A percentile compares a stretch with the other conserved stretches of the same genome.
phyloP scores from a whole-genome alignment of 164 flowering plant genomes.

The Sedum album region DNA sequence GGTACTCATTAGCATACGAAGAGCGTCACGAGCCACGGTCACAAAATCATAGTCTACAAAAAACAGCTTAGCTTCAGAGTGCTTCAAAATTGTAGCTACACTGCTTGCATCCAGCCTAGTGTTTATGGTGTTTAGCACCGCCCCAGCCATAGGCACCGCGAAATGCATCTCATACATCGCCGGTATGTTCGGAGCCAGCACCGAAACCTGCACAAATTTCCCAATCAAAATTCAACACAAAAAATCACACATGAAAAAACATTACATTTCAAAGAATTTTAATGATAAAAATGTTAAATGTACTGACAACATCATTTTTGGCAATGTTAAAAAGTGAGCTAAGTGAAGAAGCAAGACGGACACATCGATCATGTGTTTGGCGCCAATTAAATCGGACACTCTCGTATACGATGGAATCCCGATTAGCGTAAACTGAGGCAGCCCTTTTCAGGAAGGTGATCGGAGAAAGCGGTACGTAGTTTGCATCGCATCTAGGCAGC shows the following conservation, averaged over 20 bases:
- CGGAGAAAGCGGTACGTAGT: conserved; percentile 61
- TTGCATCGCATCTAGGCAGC: conserved; percentile 56
- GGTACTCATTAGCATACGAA: conserved; percentile 20
- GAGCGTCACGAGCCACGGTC: conserved; percentile 40
- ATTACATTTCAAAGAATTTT: no score
- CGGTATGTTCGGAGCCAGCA: conserved; percentile 82
- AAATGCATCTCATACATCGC: conserved; percentile 93
- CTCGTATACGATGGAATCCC: conserved; percentile 62
- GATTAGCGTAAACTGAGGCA: conserved; percentile 39
- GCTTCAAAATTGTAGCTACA: conserved; percentile 60
- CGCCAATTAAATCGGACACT: conserved; percentile 56
- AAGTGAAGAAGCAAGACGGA: conserved; percentile 70
- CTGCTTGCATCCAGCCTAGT: conserved; percentile 58
- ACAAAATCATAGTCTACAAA: conserved; percentile 61
- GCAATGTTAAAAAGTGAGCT: conserved; percentile 34
- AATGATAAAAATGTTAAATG: no score
- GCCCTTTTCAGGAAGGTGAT: conserved; percentile 68
- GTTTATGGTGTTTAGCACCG: conserved; percentile 76
- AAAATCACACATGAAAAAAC: background rate
- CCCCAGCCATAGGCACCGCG: conserved; percentile 94
- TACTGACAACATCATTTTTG: conserved; percentile 61
- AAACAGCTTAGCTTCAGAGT: conserved; percentile 71
- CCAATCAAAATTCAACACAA: background rate
- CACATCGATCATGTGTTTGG: conserved; percentile 66
- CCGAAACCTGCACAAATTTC: conserved; percentile 49